Conservation (phyloP, 257 asterid species). For the Nicotiana tomentosiformis region DNA sequence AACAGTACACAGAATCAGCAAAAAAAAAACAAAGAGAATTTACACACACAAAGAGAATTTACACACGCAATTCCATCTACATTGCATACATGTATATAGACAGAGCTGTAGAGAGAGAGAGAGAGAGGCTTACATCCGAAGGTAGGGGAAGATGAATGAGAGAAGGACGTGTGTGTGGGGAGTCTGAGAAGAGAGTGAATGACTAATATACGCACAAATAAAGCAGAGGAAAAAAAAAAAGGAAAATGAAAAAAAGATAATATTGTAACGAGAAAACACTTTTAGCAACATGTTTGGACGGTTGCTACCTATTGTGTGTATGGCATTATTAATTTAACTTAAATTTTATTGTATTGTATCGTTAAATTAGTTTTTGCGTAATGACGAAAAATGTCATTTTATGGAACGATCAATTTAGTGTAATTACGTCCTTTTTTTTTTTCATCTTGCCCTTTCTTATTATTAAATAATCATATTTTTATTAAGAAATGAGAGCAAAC, state of each 20-base stretch:
- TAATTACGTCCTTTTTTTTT: rapidly evolving
- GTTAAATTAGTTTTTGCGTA: too few species aligned
- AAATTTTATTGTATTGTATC: too few species aligned
- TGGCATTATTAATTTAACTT: too few species aligned
- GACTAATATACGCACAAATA: background rate
- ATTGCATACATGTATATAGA: background rate
- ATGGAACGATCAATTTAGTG: too few species aligned
- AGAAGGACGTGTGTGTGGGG: constrained; percentile 1
- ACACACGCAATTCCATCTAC: background rate
- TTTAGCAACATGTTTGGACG: too few species aligned
- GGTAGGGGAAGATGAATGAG: constrained; percentile 5
- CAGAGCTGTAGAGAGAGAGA: background rate
- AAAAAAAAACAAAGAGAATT: background rate
- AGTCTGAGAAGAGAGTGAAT: background rate
- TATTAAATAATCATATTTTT: too few species aligned
- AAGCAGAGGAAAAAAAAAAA: background rate
- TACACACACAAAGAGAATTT: background rate
- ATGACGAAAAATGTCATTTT: too few species aligned
- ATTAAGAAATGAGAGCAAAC: too few species aligned
- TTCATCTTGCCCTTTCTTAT: too few species aligned
- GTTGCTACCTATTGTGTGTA: too few species aligned
- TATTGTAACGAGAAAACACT: too few species aligned
- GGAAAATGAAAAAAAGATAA: background rate
- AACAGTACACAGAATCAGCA: background rate
- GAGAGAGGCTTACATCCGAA: background rate